phyloP scores from a whole-genome alignment of 495 filamentous ascomycete species.

The Xeromyces bisporus region DNA sequence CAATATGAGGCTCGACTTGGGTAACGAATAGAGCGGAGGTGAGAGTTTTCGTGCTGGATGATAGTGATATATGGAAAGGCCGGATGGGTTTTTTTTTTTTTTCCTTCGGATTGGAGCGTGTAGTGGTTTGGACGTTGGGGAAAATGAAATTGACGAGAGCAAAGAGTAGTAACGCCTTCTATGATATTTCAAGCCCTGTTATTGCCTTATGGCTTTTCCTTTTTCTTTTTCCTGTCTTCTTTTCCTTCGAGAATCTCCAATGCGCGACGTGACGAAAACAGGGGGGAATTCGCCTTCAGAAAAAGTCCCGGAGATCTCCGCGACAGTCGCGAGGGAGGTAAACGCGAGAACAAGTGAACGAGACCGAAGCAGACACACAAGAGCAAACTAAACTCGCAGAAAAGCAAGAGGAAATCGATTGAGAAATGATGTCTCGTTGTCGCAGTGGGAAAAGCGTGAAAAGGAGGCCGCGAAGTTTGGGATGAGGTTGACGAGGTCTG shows the following conservation, averaged over 20 bases:
- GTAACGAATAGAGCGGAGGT: slow-evolving; percentile 9
- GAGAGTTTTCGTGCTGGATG: slow-evolving; percentile 10
- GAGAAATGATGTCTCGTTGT: no score
- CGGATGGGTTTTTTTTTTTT: slow-evolving; percentile 9
- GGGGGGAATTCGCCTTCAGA: no score
- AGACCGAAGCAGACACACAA: slow-evolving; percentile 4
- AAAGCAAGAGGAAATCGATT: no score
- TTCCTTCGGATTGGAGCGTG: slow-evolving; percentile 9
- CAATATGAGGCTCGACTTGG: slow-evolving; percentile 11
- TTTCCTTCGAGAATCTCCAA: background rate
- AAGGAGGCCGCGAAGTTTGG: slow-evolving; percentile 5
- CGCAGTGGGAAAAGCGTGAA: no score
- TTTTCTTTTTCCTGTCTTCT: no score
- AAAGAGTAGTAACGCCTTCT: slow-evolving; percentile 7
- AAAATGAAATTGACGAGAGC: slow-evolving; percentile 6
- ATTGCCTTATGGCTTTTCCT: slow-evolving; percentile 5
- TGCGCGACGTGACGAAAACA: background rate
- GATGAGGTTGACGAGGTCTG: slow-evolving; percentile 1
- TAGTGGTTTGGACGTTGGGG: slow-evolving; percentile 5
- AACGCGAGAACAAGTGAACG: slow-evolving; percentile 4
- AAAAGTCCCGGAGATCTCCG: no score
- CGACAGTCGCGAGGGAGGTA: slow-evolving; percentile 1
- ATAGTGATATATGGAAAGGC: slow-evolving; percentile 6
- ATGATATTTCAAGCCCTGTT: slow-evolving; percentile 4
- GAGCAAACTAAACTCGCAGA: no score